Percentiles rank a stretch among this genome's conserved stretches.
phyloP scores from a whole-genome alignment of 2,329 filamentous ascomycete genomes.

The Diaporthe amygdali region DNA sequence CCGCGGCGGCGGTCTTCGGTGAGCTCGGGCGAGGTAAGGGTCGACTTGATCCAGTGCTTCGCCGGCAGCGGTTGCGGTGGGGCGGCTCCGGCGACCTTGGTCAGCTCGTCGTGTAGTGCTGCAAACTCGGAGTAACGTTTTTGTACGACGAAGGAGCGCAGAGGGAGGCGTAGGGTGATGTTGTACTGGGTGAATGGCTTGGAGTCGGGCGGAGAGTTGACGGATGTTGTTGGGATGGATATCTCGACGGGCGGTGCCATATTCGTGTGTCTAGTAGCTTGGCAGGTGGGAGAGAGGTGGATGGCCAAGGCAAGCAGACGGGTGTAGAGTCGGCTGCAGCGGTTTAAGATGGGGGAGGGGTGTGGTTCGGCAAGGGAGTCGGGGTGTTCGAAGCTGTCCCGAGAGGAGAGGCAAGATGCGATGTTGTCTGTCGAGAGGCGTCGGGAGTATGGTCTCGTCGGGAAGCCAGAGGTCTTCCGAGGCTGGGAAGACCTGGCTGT shows the following conservation, averaged over 20 bases:
- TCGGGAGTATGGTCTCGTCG: neutral
- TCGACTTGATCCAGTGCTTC: slow-evolving; percentile 81
- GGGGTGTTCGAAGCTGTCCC: no score
- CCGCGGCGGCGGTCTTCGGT: slow-evolving; percentile 72
- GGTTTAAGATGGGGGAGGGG: neutral
- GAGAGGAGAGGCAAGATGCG: neutral
- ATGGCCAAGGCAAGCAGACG: neutral
- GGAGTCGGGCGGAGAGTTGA: slow-evolving; percentile 52
- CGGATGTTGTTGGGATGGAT: slow-evolving; percentile 69
- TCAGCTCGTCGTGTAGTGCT: slow-evolving; percentile 67
- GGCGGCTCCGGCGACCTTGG: slow-evolving; percentile 61
- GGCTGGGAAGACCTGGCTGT: neutral
- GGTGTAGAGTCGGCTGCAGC: neutral
- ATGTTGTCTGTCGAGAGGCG: neutral
- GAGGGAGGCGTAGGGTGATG: slow-evolving; percentile 76
- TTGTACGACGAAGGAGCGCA: slow-evolving; percentile 75
- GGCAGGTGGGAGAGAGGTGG: neutral
- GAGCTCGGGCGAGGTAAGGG: slow-evolving; percentile 70
- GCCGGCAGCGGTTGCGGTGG: slow-evolving; percentile 72
- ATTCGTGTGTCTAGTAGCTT: slow-evolving; percentile 25
- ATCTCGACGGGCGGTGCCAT: slow-evolving; percentile 73
- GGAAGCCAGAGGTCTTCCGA: neutral
- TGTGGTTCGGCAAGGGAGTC: no score
- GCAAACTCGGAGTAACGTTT: slow-evolving; percentile 86
- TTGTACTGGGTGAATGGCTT: slow-evolving; percentile 81